Percentiles rank a stretch among this genome's conserved stretches.
phyloP scores from a whole-genome alignment of 1,284 basidiomycete species.

The Cystobasidium sp. region DNA sequence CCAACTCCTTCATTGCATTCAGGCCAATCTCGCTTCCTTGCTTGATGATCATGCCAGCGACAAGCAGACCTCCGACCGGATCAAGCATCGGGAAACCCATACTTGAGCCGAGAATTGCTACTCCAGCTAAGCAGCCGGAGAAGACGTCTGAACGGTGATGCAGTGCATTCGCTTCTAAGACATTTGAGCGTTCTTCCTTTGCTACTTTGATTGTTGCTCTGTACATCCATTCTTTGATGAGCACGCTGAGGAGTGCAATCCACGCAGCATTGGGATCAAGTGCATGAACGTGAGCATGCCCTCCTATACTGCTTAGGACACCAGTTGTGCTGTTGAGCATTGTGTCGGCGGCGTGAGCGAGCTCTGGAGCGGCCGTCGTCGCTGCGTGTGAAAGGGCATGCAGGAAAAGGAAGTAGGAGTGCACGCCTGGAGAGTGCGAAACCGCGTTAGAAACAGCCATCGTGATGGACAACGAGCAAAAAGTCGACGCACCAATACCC shows the following conservation, averaged over 20 bases:
- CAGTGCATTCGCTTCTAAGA: conserved; percentile 86
- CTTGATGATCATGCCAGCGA: conserved; percentile 76
- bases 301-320: conserved; percentile 52
- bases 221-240: conserved; percentile 92
- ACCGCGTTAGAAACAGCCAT: not conserved
- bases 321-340: conserved; percentile 58
- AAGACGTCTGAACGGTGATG: conserved; percentile 95
- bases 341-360: conserved; percentile 61
- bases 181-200: conserved; percentile 83
- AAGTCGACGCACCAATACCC: conserved; percentile 68
- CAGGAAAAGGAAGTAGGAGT: conserved; percentile 82
- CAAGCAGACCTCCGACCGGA: conserved; percentile 88
- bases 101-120: conserved; percentile 80
- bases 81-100: conserved; percentile 84
- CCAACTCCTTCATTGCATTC: conserved; percentile 44
- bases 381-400: conserved; percentile 69
- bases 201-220: conserved; percentile 80
- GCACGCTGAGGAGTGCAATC: conserved; percentile 82
- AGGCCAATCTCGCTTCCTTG: conserved; percentile 41
- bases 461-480: not conserved
- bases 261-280: conserved; percentile 94
- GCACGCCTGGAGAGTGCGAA: conserved; percentile 63
- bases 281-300: conserved; percentile 26
- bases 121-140: conserved; percentile 81
- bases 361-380: conserved; percentile 64